phyloP scores from a whole-genome alignment of 1,284 basidiomycete genomes.

The Ustilago xerochloae region DNA sequence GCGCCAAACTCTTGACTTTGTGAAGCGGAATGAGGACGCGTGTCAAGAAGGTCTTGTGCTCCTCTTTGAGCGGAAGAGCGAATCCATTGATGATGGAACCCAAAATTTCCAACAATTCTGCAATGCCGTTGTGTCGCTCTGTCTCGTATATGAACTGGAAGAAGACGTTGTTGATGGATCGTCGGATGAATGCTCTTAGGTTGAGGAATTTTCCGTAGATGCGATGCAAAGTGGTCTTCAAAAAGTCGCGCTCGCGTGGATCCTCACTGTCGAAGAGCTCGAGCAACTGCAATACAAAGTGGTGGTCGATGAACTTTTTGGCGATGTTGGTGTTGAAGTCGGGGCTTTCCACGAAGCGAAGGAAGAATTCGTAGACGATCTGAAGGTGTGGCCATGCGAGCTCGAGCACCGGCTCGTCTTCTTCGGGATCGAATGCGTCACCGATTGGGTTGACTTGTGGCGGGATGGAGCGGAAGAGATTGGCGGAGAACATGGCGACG shows the following conservation, averaged over 20 bases:
- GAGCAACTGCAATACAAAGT: constrained; percentile 91
- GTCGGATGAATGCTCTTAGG: constrained; percentile 95
- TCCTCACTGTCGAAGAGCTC: constrained; percentile 99
- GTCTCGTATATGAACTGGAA: constrained; percentile 99
- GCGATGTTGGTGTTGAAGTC: constrained; percentile 99
- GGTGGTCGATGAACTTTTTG: constrained; percentile 96
- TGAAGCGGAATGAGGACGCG: constrained; percentile 95
- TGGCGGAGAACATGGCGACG: constrained; percentile 88
- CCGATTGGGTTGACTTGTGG: constrained; percentile 97
- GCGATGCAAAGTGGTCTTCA: constrained; percentile 97
- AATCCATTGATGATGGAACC: constrained; percentile 99
- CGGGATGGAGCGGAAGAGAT: constrained; percentile 99
- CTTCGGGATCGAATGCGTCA: constrained; percentile 98
- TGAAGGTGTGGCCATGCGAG: constrained; percentile 99
- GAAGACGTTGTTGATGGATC: constrained; percentile 99
- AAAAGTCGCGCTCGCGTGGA: constrained; percentile 96
- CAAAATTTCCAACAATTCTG: constrained; percentile 96
- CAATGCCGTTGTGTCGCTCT: constrained; percentile 98
- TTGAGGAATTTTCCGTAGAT: constrained; percentile 99
- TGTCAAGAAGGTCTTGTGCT: constrained; percentile 98
- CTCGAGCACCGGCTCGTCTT: constrained; percentile 98
- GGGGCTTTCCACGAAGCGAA: constrained; percentile 96
- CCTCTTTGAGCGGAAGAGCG: constrained; percentile 96
- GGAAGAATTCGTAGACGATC: constrained; percentile 99
- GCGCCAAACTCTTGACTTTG: constrained; percentile 94